Evolutionary conservation across 192 early-diverging fungal species (phyloP), one percentile per base, ranked within the genome.

Genomic region (Coemansia sp.): DNA sequence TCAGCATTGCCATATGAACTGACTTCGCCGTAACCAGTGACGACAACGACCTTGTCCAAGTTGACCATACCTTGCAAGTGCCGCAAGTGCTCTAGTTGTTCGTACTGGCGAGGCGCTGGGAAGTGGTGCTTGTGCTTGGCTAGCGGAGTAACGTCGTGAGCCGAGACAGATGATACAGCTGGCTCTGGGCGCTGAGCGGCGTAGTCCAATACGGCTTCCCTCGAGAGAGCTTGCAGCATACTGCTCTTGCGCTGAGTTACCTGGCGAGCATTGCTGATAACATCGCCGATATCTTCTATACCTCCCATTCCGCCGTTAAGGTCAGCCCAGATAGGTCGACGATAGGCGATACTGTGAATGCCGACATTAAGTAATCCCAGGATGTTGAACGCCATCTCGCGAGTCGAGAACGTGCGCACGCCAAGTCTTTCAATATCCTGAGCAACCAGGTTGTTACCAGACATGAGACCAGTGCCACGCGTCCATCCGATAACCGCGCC

Each of bases 401-500:
- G 85, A 20, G 92, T 83, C 18, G 93, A 92, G 89, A 97, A 98
- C 33, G 96, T 98, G 70, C 95, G 90, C 40, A 95, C 92, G 55
- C 96, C 96, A 43, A 89, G 85, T 47, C 86, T 86, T 79, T 98
- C 96, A 36, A 98, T 89, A 55, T 92, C 91, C 73, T 95, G 90
- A 29, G 95, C 93, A 96, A 89, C 33, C 92, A 85, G 73, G 33
- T 97, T 95, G 85, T 95, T 98, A 71, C 87, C 85, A 38, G 87
- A 88, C 96, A 98, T 98, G 76, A 98, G 87, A 36, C 95, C 95
- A 34, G 96, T 98, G 60, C 96, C 95, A 75, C 96, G 91, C 38
- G 96, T 98, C 96, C 96, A 98, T 24, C 96, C 96, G 77, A 98
- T 98, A 27, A 94, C 93, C 44, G 95, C 94, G 63, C 95, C 96